Conservation (phyloP, 2,329 filamentous ascomycete species). For the Arachnomyces sp. region DNA sequence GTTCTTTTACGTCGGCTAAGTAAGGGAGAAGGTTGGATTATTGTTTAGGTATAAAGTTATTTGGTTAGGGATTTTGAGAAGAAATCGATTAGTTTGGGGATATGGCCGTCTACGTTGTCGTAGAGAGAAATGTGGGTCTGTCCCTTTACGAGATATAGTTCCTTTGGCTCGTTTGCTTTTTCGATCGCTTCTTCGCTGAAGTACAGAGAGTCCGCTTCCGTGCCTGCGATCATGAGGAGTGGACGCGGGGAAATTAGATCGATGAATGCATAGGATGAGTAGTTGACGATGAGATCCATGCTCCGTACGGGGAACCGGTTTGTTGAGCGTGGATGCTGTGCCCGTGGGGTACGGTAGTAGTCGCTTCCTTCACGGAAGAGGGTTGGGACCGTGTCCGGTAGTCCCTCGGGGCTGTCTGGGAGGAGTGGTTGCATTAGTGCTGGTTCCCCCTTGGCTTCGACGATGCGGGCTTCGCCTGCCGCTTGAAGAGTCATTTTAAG, state of each 20-base stretch:
- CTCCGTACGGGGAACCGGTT: conserved; percentile 11
- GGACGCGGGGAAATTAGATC: conserved; percentile 18
- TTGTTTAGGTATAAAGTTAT: too few relatives aligned
- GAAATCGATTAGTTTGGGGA: too few relatives aligned
- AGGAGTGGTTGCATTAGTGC: conserved; percentile 6
- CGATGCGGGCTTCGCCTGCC: conserved; percentile 7
- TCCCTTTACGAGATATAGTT: conserved; percentile 17
- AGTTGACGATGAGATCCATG: conserved; percentile 17
- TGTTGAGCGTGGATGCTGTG: conserved; percentile 11
- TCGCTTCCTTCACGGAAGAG: conserved; percentile 12
- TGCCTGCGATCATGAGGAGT: conserved; percentile 21
- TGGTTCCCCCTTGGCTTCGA: conserved; percentile 10
- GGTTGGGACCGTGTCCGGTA: conserved; percentile 5
- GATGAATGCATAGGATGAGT: conserved; percentile 13
- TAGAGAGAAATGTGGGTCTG: conserved; percentile 20
- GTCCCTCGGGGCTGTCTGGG: conserved; percentile 6
- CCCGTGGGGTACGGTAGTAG: conserved; percentile 18
- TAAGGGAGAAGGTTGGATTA: too few relatives aligned
- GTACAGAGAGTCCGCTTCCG: conserved; percentile 16
- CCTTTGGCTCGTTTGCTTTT: conserved; percentile 20
- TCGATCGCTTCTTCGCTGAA: conserved; percentile 17
- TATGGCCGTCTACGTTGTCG: conserved; percentile 16
- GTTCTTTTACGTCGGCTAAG: too few relatives aligned
- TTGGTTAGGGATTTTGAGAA: too few relatives aligned
- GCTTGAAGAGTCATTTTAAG: conserved; percentile 5